phyloP scores from a whole-genome alignment of 257 asterid genomes.

The Nicotiana benthamiana region DNA sequence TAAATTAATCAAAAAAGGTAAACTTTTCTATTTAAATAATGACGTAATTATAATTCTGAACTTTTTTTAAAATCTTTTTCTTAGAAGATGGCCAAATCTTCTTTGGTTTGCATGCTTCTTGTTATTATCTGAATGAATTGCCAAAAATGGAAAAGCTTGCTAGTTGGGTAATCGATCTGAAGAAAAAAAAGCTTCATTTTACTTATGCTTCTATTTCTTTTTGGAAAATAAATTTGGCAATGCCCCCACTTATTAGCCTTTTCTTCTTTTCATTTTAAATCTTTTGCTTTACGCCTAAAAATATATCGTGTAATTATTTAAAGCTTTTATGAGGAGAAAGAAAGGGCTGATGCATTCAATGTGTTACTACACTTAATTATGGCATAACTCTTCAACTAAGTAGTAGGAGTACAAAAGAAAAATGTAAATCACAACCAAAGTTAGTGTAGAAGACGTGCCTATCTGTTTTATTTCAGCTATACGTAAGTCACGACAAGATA shows the following conservation, averaged over 20 bases:
- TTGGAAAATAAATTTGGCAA: no score
- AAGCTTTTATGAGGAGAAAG: not conserved
- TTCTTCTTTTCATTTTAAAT: no score
- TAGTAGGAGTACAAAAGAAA: no score
- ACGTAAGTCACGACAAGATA: no score
- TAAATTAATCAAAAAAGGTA: not conserved
- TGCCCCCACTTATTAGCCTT: no score
- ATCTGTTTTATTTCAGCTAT: no score
- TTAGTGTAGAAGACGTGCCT: no score
- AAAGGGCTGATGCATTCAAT: not conserved
- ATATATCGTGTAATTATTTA: no score
- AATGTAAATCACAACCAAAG: no score
- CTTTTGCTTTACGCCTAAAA: no score
- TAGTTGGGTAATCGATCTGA: not conserved
- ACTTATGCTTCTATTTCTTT: no score
- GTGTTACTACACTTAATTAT: not conserved
- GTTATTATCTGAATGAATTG: not conserved
- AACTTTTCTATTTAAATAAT: not conserved
- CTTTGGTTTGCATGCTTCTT: not conserved
- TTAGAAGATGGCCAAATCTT: not conserved
- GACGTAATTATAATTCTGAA: not conserved
- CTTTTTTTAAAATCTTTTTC: not conserved
- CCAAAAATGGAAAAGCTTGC: not conserved
- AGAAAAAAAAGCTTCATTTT: not conserved
- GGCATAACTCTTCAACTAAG: not conserved